A percentile compares a stretch with the other conserved stretches of the same genome.
Evolutionary conservation across 1,139 yeast species (phyloP).

Genomic region (Yamadazyma atlantica): DNA sequence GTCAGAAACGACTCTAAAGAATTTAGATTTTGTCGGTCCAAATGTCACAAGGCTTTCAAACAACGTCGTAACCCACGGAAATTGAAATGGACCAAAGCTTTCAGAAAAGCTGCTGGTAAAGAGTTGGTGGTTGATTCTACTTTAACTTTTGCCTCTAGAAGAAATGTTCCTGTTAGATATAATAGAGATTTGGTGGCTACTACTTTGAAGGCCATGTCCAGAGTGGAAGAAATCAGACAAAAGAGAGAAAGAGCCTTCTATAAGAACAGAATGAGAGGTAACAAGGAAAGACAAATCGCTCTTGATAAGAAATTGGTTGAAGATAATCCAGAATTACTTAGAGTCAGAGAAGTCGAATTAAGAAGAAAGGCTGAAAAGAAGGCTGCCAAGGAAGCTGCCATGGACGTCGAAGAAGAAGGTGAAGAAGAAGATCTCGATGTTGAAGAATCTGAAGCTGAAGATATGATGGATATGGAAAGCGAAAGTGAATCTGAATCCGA

Average conservation of each 20-base stretch:
- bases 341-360: slow-evolving; percentile 89
- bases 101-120: slow-evolving; percentile 98
- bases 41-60: slow-evolving; percentile 96
- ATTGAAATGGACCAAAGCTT: slow-evolving; percentile 97
- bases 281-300: slow-evolving; percentile 81
- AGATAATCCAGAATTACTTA: slow-evolving; percentile 82
- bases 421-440: slow-evolving; percentile 42
- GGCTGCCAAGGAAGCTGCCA: slow-evolving; percentile 57
- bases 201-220: slow-evolving; percentile 91
- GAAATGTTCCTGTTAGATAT: slow-evolving; percentile 97
- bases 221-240: slow-evolving; percentile 93
- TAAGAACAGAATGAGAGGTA: slow-evolving; percentile 99
- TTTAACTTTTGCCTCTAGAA: slow-evolving; percentile 91
- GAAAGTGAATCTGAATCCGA: slow-evolving; percentile 38
- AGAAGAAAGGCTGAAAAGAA: slow-evolving; percentile 75
- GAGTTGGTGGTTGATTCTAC: slow-evolving; percentile 98
- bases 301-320: slow-evolving; percentile 88
- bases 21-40: slow-evolving; percentile 95
- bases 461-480: slow-evolving; percentile 30
- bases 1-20: slow-evolving; percentile 98
- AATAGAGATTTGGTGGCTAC: slow-evolving; percentile 95
- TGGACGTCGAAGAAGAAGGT: slow-evolving; percentile 45
- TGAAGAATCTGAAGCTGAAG: slow-evolving; percentile 39
- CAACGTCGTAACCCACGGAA: slow-evolving; percentile 99
- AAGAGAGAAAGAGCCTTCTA: slow-evolving; percentile 98